Percentiles rank a stretch among this genome's conserved stretches.
phyloP scores from a whole-genome alignment of 257 asterid species.

The Fraxinus anomala region DNA sequence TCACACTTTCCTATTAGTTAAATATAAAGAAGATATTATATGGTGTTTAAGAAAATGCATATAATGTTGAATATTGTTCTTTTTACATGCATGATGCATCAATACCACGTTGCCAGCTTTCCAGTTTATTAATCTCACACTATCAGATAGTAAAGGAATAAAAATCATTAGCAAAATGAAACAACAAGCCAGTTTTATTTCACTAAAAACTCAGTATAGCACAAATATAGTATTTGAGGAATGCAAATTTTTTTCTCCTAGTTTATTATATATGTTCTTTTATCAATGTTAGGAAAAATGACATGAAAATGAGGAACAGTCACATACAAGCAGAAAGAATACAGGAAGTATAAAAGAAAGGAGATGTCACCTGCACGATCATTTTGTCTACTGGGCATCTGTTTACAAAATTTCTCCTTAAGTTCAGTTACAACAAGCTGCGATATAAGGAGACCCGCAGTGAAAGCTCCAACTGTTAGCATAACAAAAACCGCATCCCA shows the following conservation, averaged over 20 bases:
- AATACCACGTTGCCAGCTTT: not conserved
- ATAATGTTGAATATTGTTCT: not conserved
- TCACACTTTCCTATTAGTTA: not conserved
- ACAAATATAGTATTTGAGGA: not conserved
- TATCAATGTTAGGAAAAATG: not conserved
- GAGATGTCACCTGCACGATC: slow-evolving; percentile 40
- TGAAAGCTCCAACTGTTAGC: slow-evolving; percentile 66
- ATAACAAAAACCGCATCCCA: slow-evolving; percentile 75
- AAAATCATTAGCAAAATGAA: not conserved
- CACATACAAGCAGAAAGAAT: not conserved
- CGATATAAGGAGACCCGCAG: slow-evolving; percentile 69
- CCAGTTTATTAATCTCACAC: not conserved
- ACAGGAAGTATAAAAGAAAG: not conserved
- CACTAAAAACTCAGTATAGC: not conserved
- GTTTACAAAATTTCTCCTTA: slow-evolving; percentile 42
- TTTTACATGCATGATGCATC: not conserved
- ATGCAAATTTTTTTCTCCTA: not conserved
- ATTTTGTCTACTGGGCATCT: slow-evolving; percentile 23
- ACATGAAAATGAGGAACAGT: not conserved
- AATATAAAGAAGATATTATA: not conserved
- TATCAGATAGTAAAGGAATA: not conserved
- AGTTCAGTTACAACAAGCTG: slow-evolving; percentile 63
- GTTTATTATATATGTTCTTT: not conserved
- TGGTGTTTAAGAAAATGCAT: not conserved
- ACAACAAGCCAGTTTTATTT: not conserved